These are phyloP conservation scores for Euptelea pleiosperma DNA, from an alignment of 164 flowering plant genomes.

Conservation along the genomic window DNA sequence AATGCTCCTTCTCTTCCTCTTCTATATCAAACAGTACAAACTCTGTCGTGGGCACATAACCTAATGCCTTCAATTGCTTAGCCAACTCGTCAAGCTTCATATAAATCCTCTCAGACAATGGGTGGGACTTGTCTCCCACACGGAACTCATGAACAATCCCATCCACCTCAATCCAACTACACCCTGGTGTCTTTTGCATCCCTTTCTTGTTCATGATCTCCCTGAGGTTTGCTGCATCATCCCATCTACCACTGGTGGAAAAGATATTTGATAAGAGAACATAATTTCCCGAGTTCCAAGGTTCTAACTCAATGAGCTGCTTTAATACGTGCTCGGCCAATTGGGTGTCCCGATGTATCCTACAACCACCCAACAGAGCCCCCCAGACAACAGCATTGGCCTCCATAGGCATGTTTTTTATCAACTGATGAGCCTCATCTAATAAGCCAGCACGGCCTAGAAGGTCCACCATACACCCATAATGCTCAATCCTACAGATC, in stretches of 20 bases:
- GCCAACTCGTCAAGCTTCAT: conserved; percentile 27
- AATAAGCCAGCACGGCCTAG: conserved; percentile 32
- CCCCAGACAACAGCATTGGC: conserved; percentile 39
- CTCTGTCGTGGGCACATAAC: conserved; percentile 26
- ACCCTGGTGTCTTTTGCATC: conserved; percentile 28
- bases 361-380: conserved; percentile 32
- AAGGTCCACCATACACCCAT: conserved; percentile 38
- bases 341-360: conserved; percentile 21
- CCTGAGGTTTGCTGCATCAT: conserved; percentile 30
- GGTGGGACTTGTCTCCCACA: conserved; percentile 27
- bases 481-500: conserved; percentile 29
- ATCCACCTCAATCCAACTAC: conserved; percentile 32
- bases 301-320: conserved; percentile 29
- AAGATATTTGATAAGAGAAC: conserved; percentile 29
- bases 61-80: conserved; percentile 21
- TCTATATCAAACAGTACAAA: conserved; percentile 30
- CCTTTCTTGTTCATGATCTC: conserved; percentile 18
- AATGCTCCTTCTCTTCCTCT: conserved; percentile 35
- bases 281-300: conserved; percentile 32
- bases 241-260: conserved; percentile 26
- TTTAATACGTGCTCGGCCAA: conserved; percentile 27
- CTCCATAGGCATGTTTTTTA: conserved; percentile 31
- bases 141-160: conserved; percentile 32
- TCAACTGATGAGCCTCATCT: conserved; percentile 27
- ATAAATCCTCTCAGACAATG: conserved; percentile 23